Percentiles rank a stretch among this genome's conserved stretches.
phyloP scores from a whole-genome alignment of 164 flowering plant species.

The Annona squamosa region DNA sequence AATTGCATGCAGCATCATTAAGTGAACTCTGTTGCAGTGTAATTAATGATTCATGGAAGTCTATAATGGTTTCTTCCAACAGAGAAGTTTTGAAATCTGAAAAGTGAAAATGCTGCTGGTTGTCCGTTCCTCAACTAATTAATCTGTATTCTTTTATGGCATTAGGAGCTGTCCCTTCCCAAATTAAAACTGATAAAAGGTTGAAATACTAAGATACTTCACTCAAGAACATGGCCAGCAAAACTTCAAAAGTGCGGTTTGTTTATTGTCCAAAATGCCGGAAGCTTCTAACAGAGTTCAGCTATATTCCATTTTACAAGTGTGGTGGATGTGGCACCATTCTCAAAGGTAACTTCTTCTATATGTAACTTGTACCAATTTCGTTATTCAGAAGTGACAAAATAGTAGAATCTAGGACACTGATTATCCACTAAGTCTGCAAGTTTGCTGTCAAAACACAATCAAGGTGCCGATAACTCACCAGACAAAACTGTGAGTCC shows the following conservation, averaged over 20 bases:
- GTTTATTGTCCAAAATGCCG: conserved; percentile 74
- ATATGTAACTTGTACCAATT: not conserved
- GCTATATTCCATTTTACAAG: conserved; percentile 45
- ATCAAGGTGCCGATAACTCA: not conserved
- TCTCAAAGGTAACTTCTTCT: conserved; percentile 50
- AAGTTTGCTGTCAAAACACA: not conserved
- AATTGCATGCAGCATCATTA: not conserved
- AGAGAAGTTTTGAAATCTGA: not conserved
- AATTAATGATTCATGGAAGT: not conserved
- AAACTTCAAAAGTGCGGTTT: conserved; percentile 32
- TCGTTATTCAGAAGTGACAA: not conserved
- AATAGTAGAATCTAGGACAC: not conserved
- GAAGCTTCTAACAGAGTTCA: conserved; percentile 45
- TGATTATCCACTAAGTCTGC: not conserved
- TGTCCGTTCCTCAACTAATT: not conserved
- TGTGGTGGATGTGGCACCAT: conserved; percentile 69
- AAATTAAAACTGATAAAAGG: no score
- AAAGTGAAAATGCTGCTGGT: not conserved
- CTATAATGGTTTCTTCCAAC: not conserved
- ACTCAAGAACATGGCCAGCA: conserved; percentile 26
- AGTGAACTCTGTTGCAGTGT: not conserved
- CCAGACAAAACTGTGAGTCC: not conserved
- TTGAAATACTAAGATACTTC: conserved; percentile 1
- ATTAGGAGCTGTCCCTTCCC: not conserved
- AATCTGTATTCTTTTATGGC: not conserved